Conservation (phyloP, 257 asterid genomes). For the Catharanthus roseus region DNA sequence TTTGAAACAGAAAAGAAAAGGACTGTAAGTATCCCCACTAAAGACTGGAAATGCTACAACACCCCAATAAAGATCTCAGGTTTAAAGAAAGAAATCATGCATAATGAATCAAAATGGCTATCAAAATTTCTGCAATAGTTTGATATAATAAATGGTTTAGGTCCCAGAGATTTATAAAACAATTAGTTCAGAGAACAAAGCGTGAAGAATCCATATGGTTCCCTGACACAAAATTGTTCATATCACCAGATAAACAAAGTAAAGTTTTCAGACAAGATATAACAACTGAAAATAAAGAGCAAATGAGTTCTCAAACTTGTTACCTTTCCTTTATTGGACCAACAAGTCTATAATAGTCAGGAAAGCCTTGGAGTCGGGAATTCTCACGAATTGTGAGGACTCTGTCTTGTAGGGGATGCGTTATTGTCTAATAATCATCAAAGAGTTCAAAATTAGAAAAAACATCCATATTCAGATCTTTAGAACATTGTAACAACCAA, state of each 20-base stretch:
- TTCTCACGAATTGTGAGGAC: conserved; percentile 88
- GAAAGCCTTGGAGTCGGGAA: conserved; percentile 91
- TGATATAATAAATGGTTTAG: not conserved
- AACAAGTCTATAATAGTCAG: conserved; percentile 60
- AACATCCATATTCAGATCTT: not conserved
- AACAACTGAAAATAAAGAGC: not conserved
- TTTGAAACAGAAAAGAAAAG: not conserved
- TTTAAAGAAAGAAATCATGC: not conserved
- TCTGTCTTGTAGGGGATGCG: conserved; percentile 69
- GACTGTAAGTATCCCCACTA: too few relatives aligned
- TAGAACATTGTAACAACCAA: not conserved
- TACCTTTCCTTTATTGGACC: conserved; percentile 84
- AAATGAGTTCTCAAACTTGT: not conserved
- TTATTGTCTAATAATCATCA: conserved; percentile 33
- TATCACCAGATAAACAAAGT: not conserved
- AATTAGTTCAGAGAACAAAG: not conserved
- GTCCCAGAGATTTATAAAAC: not conserved
- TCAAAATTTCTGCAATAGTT: not conserved
- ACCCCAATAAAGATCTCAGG: not conserved
- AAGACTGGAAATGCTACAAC: not conserved
- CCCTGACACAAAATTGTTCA: not conserved
- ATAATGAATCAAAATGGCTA: too few relatives aligned
- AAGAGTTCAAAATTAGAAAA: not conserved
- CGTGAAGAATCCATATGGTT: not conserved
- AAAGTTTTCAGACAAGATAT: not conserved